phyloP scores from a whole-genome alignment of 176 grass and related monocot species.

The Oryza glaberrima region DNA sequence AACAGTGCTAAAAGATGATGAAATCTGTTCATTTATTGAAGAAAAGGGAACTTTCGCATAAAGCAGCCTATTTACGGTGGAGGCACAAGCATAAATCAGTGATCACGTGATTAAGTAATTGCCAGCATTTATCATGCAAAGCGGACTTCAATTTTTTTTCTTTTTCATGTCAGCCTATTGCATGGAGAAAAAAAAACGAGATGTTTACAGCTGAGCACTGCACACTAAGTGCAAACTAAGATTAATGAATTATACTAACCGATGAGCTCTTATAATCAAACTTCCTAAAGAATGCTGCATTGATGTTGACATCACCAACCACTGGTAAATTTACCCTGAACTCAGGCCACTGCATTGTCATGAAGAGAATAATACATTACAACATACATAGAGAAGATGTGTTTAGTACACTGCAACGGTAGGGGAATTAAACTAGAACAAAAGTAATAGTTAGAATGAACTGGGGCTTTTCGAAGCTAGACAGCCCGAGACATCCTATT shows the following conservation, averaged over 20 bases:
- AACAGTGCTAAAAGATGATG: constrained; percentile 13
- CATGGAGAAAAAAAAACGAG: background rate
- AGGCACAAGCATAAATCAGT: constrained; percentile 14
- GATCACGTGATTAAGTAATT: constrained; percentile 15
- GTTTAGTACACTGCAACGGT: constrained; percentile 19
- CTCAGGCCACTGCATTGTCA: constrained; percentile 83
- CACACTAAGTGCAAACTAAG: background rate
- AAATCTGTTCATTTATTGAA: background rate
- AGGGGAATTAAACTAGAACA: constrained; percentile 5
- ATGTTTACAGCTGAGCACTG: background rate
- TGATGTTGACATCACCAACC: constrained; percentile 80
- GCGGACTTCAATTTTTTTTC: background rate
- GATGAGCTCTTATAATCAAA: constrained; percentile 91
- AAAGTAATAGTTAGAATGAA: constrained; percentile 6
- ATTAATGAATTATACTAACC: constrained; percentile 48
- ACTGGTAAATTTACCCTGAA: constrained; percentile 68
- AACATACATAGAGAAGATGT: constrained; percentile 14
- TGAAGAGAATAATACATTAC: constrained; percentile 24
- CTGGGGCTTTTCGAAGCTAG: background rate
- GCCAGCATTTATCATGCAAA: background rate
- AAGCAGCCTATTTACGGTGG: background rate
- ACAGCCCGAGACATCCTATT: constrained; percentile 21
- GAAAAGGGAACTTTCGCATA: background rate
- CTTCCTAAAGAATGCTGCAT: constrained; percentile 82
- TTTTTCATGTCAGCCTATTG: constrained; percentile 7